Evolutionary conservation across 306 rosid species (phyloP).

Genomic region (Fragaria vesca): DNA sequence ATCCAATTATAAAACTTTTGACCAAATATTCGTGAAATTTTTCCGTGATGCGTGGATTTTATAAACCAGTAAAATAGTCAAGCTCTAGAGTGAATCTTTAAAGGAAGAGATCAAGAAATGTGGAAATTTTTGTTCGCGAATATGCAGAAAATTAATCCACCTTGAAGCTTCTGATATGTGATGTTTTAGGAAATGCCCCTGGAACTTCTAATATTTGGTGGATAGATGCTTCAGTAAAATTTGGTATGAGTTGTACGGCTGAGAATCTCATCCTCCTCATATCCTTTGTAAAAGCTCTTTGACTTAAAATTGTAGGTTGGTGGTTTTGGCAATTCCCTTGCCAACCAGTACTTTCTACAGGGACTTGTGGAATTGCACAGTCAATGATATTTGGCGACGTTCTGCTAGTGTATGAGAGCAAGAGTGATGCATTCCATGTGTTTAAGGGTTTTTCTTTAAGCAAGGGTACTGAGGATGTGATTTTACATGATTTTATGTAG

Average conservation of each 20-base stretch:
- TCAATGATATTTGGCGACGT: neutral
- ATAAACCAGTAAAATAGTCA: neutral
- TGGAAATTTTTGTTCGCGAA: neutral
- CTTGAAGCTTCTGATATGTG: neutral
- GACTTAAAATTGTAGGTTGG: neutral
- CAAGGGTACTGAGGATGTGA: conserved; percentile 2
- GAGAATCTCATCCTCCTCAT: neutral
- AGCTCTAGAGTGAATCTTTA: neutral
- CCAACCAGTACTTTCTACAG: neutral
- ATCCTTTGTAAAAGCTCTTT: neutral
- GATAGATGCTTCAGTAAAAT: no score
- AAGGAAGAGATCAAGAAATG: neutral
- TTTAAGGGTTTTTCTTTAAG: neutral
- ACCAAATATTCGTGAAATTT: neutral
- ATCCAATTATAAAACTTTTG: neutral
- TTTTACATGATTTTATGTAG: neutral
- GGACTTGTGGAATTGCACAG: neutral
- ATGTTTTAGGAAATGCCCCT: neutral
- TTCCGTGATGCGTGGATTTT: neutral
- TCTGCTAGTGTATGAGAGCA: neutral
- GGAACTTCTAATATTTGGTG: neutral
- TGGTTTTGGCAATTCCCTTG: neutral
- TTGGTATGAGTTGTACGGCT: neutral
- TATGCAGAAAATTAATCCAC: neutral
- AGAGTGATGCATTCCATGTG: neutral